Percentiles rank a stretch among this genome's conserved stretches.
Evolutionary conservation across 768 basidiomycete species (phyloP).

Genomic region (Lentinula boryana): DNA sequence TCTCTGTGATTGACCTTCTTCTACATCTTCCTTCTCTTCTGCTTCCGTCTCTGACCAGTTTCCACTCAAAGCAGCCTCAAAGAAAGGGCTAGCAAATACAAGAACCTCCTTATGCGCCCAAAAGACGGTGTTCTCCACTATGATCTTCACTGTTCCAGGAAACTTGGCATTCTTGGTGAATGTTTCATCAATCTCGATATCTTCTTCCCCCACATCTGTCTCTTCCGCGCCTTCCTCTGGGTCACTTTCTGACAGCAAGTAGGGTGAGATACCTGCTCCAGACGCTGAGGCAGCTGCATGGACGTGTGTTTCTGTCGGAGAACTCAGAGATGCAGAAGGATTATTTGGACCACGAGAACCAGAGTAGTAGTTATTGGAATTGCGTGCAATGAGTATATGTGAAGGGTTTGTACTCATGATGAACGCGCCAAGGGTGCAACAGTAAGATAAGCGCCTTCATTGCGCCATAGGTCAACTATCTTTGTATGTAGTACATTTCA

Average conservation of each 20-base stretch:
- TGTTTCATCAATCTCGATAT: slow-evolving; percentile 76
- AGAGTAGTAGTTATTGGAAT: slow-evolving; percentile 18
- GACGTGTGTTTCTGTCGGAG: slow-evolving; percentile 84
- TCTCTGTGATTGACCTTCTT: not conserved
- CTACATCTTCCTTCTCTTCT: not conserved
- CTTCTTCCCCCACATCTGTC: slow-evolving; percentile 58
- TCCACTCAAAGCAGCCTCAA: slow-evolving; percentile 85
- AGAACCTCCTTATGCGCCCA: slow-evolving; percentile 94
- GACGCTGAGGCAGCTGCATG: slow-evolving; percentile 82
- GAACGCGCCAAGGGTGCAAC: not conserved
- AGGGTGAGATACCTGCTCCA: slow-evolving; percentile 71
- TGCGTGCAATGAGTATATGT: slow-evolving; percentile 84
- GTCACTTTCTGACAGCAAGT: slow-evolving; percentile 74
- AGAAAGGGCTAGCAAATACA: slow-evolving; percentile 92
- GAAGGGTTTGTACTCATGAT: slow-evolving; percentile 71
- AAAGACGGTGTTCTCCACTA: slow-evolving; percentile 85
- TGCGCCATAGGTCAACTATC: not conserved
- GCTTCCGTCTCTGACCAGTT: slow-evolving; percentile 89
- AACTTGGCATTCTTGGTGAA: slow-evolving; percentile 64
- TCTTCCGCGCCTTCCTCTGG: slow-evolving; percentile 65
- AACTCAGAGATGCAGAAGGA: slow-evolving; percentile 74
- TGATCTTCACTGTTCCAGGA: slow-evolving; percentile 86
- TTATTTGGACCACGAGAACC: slow-evolving; percentile 65
- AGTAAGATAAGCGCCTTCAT: not conserved
- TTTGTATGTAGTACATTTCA: not conserved